Conservation (phyloP, 169 alveolate genomes). For the Cardiosporidium cionae region DNA sequence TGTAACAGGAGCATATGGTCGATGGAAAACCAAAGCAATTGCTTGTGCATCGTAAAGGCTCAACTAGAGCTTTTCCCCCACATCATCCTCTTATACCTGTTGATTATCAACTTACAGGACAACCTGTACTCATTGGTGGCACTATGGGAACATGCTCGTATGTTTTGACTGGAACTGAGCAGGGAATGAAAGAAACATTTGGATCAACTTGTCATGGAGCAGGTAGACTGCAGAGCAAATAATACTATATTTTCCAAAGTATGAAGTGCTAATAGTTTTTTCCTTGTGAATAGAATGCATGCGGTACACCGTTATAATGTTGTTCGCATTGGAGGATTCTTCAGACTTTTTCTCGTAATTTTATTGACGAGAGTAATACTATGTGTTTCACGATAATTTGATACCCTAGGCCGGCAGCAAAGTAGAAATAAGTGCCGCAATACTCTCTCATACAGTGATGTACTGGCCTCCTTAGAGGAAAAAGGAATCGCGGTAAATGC, state of each 20-base stretch:
- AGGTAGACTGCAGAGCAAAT: too few species aligned
- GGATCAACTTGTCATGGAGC: constrained; percentile 84
- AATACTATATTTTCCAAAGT: too few species aligned
- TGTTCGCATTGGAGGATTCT: too few species aligned
- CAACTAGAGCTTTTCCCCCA: constrained; percentile 81
- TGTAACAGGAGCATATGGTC: constrained; percentile 56
- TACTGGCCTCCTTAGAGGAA: constrained; percentile 50
- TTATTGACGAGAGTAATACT: too few species aligned
- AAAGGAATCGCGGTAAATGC: constrained; percentile 32
- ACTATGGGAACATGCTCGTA: constrained; percentile 80
- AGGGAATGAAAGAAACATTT: constrained; percentile 66
- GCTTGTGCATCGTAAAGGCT: constrained; percentile 77
- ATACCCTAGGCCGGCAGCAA: constrained; percentile 41
- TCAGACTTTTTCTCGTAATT: too few species aligned
- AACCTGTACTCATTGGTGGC: constrained; percentile 81
- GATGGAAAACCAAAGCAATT: constrained; percentile 53
- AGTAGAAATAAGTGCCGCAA: constrained; percentile 66
- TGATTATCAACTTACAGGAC: constrained; percentile 70
- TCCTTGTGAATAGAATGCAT: too few species aligned
- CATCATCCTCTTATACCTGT: constrained; percentile 74
- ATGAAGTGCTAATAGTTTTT: too few species aligned
- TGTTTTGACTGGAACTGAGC: constrained; percentile 73
- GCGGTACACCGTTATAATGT: too few species aligned
- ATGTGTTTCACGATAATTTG: too few species aligned
- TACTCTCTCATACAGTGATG: constrained; percentile 56